phyloP scores from a whole-genome alignment of 495 filamentous ascomycete species.

The Articulospora tetracladia region DNA sequence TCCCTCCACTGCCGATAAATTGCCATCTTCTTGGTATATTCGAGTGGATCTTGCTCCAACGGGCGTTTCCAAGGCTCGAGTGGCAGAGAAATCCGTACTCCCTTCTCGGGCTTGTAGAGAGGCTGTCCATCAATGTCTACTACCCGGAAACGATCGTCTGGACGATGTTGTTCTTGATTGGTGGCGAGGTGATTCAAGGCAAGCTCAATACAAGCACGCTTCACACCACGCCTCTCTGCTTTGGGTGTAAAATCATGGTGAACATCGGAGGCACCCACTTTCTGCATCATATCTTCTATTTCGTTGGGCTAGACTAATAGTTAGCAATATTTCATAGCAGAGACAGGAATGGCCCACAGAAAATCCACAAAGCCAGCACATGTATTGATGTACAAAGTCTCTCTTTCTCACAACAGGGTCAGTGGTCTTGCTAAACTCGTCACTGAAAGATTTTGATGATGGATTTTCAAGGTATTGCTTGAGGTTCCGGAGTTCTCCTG shows the following conservation, averaged over 20 bases:
- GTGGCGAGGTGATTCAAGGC: constrained; percentile 17
- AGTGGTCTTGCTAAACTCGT: not conserved
- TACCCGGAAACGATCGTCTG: constrained; percentile 16
- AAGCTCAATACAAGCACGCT: constrained; percentile 22
- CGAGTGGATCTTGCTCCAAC: constrained; percentile 17
- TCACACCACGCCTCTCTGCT: constrained; percentile 22
- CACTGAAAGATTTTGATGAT: not conserved
- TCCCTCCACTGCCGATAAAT: constrained; percentile 15
- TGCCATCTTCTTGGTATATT: constrained; percentile 17
- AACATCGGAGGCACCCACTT: not conserved
- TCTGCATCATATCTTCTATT: not conserved
- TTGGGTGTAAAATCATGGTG: constrained; percentile 12
- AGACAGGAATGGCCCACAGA: constrained; percentile 1
- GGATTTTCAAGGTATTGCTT: not conserved
- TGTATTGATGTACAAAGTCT: not conserved
- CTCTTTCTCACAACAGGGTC: not conserved
- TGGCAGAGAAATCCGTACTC: constrained; percentile 16
- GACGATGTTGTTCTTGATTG: constrained; percentile 25
- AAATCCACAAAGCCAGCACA: constrained; percentile 1
- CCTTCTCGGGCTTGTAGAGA: constrained; percentile 2
- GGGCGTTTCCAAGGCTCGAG: constrained; percentile 21
- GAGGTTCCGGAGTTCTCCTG: not conserved
- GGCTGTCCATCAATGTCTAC: constrained; percentile 7
- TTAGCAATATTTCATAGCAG: not conserved
- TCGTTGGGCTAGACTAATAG: not conserved